phyloP scores from a whole-genome alignment of 768 basidiomycete species.

The Exidia glandulosa region DNA sequence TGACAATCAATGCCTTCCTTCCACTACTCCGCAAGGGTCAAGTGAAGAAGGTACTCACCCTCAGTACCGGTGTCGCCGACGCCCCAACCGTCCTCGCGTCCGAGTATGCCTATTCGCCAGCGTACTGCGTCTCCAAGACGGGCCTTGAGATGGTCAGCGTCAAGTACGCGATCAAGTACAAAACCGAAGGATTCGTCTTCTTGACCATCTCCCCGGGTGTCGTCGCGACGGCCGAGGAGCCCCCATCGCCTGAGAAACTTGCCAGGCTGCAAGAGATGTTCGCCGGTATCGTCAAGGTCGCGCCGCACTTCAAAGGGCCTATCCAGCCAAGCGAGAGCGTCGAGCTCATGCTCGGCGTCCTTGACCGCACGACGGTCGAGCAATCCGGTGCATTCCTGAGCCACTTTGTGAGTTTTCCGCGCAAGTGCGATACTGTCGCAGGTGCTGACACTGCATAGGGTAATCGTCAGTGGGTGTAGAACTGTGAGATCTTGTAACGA shows the following conservation, averaged over 20 bases:
- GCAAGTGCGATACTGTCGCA: background rate
- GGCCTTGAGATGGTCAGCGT: slow-evolving; percentile 1
- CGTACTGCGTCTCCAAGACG: slow-evolving; percentile 4
- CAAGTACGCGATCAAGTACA: slow-evolving; percentile 6
- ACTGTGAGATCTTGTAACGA: too few relatives aligned
- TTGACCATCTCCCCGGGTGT: slow-evolving; percentile 1
- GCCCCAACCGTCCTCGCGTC: background rate
- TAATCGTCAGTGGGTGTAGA: too few relatives aligned
- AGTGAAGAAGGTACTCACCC: slow-evolving; percentile 5
- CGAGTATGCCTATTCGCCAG: background rate
- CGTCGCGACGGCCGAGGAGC: background rate
- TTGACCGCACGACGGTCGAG: slow-evolving; percentile 7
- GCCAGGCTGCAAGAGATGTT: slow-evolving; percentile 6
- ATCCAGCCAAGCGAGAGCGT: slow-evolving; percentile 11
- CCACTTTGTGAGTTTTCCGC: slow-evolving; percentile 2
- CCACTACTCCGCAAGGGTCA: slow-evolving; percentile 10
- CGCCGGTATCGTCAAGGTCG: slow-evolving; percentile 2
- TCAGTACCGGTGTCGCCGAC: slow-evolving; percentile 3
- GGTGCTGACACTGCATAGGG: too few relatives aligned
- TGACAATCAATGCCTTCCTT: slow-evolving; percentile 8
- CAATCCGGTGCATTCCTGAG: slow-evolving; percentile 15
- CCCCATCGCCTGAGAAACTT: slow-evolving; percentile 7
- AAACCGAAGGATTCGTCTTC: slow-evolving; percentile 7
- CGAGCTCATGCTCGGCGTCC: slow-evolving; percentile 9
- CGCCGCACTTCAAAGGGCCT: slow-evolving; percentile 11